These are phyloP conservation scores for Prosopis cineraria DNA, from an alignment of 306 rosid species.

Conservation along the genomic window DNA sequence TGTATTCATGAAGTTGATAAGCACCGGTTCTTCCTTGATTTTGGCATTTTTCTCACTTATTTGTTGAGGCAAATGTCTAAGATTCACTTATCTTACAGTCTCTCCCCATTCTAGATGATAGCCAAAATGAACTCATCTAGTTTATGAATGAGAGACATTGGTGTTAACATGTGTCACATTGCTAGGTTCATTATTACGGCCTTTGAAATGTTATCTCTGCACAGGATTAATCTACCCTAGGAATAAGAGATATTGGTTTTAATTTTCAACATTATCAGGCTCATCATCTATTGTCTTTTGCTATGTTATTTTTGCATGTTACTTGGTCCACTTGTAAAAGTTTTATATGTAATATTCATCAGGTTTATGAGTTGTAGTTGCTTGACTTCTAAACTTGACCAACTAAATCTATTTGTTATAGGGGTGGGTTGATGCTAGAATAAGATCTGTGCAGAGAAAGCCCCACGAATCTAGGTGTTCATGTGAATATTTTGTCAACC, in stretches of 20 bases:
- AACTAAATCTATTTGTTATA: conserved; percentile 23
- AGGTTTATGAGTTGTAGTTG: conserved; percentile 11
- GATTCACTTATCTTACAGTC: conserved; percentile 12
- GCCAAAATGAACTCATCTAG: background rate
- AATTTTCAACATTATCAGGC: background rate
- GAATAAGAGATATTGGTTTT: background rate
- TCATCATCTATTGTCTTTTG: background rate
- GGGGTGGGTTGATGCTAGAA: conserved; percentile 84
- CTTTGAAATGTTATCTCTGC: background rate
- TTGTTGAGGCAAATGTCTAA: conserved; percentile 1
- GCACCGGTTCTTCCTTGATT: conserved; percentile 8
- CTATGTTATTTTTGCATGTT: background rate
- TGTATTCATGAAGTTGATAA: conserved; percentile 10
- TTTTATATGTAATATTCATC: background rate
- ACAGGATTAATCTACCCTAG: background rate
- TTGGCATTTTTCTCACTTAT: background rate
- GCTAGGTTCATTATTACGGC: background rate
- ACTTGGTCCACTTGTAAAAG: background rate
- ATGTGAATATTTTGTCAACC: conserved; percentile 72
- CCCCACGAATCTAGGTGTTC: conserved; percentile 72
- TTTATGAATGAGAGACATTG: background rate
- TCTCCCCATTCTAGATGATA: conserved; percentile 26
- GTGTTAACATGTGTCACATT: background rate
- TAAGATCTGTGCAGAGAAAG: conserved; percentile 80
- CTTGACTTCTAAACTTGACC: conserved; percentile 8